These are phyloP conservation scores for Giardia muris DNA, from an alignment of 208 protist genomes.

Conservation along the genomic window DNA sequence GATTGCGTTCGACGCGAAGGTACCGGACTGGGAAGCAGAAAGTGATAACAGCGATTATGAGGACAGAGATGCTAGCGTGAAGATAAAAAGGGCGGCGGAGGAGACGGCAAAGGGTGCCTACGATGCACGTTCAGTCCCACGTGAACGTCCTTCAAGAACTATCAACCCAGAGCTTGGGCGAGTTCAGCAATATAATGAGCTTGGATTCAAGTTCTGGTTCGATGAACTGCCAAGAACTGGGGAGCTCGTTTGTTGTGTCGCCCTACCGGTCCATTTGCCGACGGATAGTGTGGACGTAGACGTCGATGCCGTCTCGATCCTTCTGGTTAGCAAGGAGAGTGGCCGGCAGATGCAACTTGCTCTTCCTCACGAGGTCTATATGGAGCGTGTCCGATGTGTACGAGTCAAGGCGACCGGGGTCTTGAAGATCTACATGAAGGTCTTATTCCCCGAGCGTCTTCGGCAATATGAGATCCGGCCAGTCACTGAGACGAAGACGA, in stretches of 20 bases:
- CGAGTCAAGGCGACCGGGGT: not conserved
- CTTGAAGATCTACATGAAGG: not conserved
- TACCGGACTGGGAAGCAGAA: not conserved
- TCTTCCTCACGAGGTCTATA: not conserved
- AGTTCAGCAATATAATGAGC: constrained; percentile 15
- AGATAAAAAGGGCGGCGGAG: constrained; percentile 7
- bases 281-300: not conserved
- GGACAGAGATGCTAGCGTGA: not conserved
- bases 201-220: not conserved
- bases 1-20: not conserved
- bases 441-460: not conserved
- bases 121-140: not conserved
- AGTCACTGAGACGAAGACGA: not conserved
- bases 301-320: not conserved
- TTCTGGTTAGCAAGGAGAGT: not conserved
- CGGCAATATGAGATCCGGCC: not conserved
- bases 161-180: not conserved
- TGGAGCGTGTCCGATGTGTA: too few relatives aligned
- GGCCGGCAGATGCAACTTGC: not conserved
- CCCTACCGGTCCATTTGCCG: not conserved
- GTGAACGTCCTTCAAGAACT: not conserved
- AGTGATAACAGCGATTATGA: constrained; percentile 21
- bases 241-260: not conserved
- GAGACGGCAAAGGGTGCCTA: not conserved
- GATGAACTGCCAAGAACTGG: not conserved